A percentile compares a stretch with the other conserved stretches of the same genome.
Evolutionary conservation across 129 eudicot genomes (phyloP).

Genomic region (Smallanthus sonchifolius): DNA sequence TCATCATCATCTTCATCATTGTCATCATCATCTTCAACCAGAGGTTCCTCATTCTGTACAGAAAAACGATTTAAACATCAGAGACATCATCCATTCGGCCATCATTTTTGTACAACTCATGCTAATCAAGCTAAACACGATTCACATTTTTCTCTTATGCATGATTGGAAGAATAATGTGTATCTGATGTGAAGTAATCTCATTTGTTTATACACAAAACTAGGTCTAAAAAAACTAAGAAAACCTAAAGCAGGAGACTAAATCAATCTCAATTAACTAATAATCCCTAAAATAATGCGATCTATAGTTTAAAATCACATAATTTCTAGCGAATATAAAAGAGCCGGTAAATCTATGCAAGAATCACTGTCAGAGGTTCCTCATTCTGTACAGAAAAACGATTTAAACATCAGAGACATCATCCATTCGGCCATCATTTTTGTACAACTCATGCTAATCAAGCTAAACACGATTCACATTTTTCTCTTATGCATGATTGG

Average conservation of each 20-base stretch:
- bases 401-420: conserved; percentile 1
- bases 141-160: no score
- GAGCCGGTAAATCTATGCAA: not conserved
- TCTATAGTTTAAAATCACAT: not conserved
- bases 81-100: not conserved
- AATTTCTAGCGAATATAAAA: not conserved
- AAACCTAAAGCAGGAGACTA: not conserved
- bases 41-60: conserved; percentile 54
- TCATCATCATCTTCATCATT: conserved; percentile 52
- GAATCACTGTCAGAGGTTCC: conserved; percentile 41
- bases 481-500: not conserved
- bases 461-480: not conserved
- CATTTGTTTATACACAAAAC: not conserved
- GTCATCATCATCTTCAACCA: conserved; percentile 57
- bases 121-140: not conserved
- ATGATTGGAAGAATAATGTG: not conserved
- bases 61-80: conserved; percentile 7
- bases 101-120: not conserved
- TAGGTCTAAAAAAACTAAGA: not conserved
- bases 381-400: conserved; percentile 37
- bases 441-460: not conserved
- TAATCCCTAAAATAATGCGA: not conserved
- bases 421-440: not conserved
- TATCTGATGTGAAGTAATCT: not conserved
- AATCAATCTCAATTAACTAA: not conserved